Evolutionary conservation across 2,329 filamentous ascomycete genomes (phyloP).

Genomic region (Thelonectria discophora): DNA sequence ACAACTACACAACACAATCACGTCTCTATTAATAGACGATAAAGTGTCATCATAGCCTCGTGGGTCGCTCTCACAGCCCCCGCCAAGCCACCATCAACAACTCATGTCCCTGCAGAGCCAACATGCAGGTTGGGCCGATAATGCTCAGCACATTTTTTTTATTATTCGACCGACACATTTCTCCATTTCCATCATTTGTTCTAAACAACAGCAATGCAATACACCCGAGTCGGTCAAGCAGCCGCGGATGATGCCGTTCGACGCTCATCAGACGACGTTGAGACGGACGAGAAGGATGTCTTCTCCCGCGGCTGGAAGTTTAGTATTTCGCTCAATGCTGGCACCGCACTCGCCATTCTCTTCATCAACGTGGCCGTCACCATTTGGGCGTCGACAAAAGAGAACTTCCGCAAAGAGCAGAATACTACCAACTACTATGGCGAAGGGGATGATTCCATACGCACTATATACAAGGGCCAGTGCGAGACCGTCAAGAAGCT

Average conservation of each 20-base stretch:
- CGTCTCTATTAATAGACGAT: too few species aligned
- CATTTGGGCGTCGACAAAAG: conserved; percentile 3
- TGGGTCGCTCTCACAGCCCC: too few species aligned
- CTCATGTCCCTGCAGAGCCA: too few species aligned
- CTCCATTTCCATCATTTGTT: not conserved
- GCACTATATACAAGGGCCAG: conserved; percentile 12
- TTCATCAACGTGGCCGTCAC: not conserved
- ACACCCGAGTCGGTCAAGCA: not conserved
- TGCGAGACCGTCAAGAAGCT: not conserved
- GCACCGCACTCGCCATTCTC: not conserved
- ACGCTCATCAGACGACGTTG: not conserved
- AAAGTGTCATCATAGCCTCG: too few species aligned
- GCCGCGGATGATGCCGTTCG: not conserved
- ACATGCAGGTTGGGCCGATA: too few species aligned
- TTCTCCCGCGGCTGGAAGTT: conserved; percentile 7
- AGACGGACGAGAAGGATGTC: not conserved
- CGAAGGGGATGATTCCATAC: not conserved
- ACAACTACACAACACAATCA: too few species aligned
- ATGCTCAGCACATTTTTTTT: too few species aligned
- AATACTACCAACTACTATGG: too few species aligned
- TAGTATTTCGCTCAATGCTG: conserved; percentile 1
- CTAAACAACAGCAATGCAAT: not conserved
- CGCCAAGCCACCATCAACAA: too few species aligned
- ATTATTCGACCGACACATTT: too few species aligned
- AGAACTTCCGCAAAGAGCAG: not conserved